Conservation (phyloP, 495 filamentous ascomycete genomes). For the Apodospora peruviana region DNA sequence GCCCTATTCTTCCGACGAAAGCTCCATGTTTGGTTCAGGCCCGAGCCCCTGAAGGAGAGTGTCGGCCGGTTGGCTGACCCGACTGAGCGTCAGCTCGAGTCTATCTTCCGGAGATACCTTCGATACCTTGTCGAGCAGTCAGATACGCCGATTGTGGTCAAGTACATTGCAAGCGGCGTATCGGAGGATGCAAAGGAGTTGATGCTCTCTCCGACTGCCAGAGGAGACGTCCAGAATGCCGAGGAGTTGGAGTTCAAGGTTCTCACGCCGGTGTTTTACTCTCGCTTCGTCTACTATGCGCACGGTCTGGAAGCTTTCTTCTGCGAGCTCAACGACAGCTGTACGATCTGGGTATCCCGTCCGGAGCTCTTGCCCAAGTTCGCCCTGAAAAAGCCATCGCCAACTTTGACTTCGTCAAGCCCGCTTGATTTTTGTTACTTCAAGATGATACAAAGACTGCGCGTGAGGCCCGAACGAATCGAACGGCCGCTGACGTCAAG, state of each 20-base stretch:
- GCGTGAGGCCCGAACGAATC: conserved; percentile 27
- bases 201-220: conserved; percentile 27
- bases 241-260: conserved; percentile 44
- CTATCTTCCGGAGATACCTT: conserved; percentile 48
- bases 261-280: conserved; percentile 56
- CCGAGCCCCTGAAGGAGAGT: conserved; percentile 48
- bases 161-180: conserved; percentile 47
- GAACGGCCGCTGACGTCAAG: conserved; percentile 28
- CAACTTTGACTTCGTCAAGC: conserved; percentile 17
- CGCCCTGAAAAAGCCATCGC: conserved; percentile 26
- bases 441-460: conserved; percentile 31
- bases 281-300: conserved; percentile 48
- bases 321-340: conserved; percentile 43
- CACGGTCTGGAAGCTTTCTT: conserved; percentile 47
- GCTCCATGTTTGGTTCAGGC: conserved; percentile 53
- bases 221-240: not conserved
- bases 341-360: conserved; percentile 47
- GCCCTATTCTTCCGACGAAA: conserved; percentile 47
- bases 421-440: conserved; percentile 29
- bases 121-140: conserved; percentile 38
- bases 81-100: conserved; percentile 44
- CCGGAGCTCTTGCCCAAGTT: conserved; percentile 39
- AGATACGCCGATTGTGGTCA: conserved; percentile 33
- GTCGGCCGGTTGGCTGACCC: conserved; percentile 43
- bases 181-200: conserved; percentile 22